phyloP scores from a whole-genome alignment of 2,329 filamentous ascomycete genomes.

The Juglanconis oblonga region DNA sequence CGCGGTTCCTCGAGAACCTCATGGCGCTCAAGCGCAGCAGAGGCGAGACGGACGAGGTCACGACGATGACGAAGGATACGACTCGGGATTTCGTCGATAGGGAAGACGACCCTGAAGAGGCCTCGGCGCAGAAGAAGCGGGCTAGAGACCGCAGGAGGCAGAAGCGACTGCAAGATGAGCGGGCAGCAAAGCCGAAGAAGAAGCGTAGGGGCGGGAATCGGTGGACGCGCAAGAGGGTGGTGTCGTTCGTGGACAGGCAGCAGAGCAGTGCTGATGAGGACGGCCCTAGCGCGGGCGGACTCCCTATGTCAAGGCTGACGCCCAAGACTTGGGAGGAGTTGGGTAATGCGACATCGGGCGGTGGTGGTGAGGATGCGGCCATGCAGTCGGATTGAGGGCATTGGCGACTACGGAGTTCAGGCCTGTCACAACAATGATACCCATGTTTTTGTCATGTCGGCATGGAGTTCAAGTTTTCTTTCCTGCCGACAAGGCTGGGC shows the following conservation, averaged over 20 bases:
- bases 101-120: slow-evolving; percentile 40
- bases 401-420: background rate
- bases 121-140: slow-evolving; percentile 30
- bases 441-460: background rate
- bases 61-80: slow-evolving; percentile 48
- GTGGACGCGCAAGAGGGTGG: slow-evolving; percentile 7
- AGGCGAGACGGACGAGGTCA: slow-evolving; percentile 65
- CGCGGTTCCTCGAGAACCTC: slow-evolving; percentile 62
- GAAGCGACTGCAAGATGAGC: slow-evolving; percentile 18
- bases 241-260: slow-evolving; percentile 9
- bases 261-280: background rate
- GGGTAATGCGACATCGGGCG: slow-evolving; percentile 7
- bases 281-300: background rate
- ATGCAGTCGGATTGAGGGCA: slow-evolving; percentile 21
- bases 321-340: slow-evolving; percentile 34
- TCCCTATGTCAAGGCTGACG: slow-evolving; percentile 30
- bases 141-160: slow-evolving; percentile 24
- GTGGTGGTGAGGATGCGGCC: slow-evolving; percentile 17
- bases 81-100: slow-evolving; percentile 32
- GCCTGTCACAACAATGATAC: slow-evolving; percentile 12
- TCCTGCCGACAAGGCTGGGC: too few species aligned
- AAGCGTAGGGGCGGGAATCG: slow-evolving; percentile 9
- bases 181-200: slow-evolving; percentile 8
- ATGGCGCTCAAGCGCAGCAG: slow-evolving; percentile 62
- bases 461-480: background rate